Conservation (phyloP, 1,284 basidiomycete species). For the Marasmius sp. region DNA sequence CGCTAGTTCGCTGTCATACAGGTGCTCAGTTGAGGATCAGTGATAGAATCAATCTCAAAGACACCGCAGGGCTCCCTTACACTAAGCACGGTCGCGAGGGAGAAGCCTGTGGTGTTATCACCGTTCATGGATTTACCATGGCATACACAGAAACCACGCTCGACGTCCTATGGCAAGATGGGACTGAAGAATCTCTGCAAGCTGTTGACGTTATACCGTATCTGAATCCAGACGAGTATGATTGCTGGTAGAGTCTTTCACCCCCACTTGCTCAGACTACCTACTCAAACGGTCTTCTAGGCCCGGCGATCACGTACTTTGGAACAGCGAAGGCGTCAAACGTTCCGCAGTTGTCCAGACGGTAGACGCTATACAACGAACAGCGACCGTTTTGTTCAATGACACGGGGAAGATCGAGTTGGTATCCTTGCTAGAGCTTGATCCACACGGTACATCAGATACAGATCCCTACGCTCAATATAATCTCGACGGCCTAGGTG, state of each 20-base stretch:
- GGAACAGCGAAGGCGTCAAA: conserved; percentile 72
- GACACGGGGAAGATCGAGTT: conserved; percentile 59
- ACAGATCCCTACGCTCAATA: conserved; percentile 38
- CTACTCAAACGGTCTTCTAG: conserved; percentile 36
- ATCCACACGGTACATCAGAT: conserved; percentile 73
- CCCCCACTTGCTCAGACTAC: conserved; percentile 5
- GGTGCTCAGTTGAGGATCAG: conserved; percentile 68
- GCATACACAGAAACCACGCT: conserved; percentile 69
- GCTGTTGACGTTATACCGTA: conserved; percentile 79
- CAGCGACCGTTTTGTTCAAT: conserved; percentile 60
- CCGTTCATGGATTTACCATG: conserved; percentile 62
- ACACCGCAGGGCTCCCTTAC: conserved; percentile 42
- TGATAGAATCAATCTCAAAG: conserved; percentile 61
- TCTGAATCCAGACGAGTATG: conserved; percentile 80
- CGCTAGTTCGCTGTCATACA: conserved; percentile 58
- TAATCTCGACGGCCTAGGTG: conserved; percentile 65
- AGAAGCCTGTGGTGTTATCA: conserved; percentile 43
- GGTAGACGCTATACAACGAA: conserved; percentile 73
- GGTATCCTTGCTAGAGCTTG: conserved; percentile 85
- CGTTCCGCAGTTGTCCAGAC: conserved; percentile 78
- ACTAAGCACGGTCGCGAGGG: conserved; percentile 57
- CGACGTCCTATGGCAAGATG: conserved; percentile 89
- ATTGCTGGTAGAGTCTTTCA: conserved; percentile 65
- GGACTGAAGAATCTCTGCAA: conserved; percentile 56
- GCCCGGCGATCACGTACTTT: conserved; percentile 92